Base-by-base conservation (phyloP, 345 rosid genomes). In the Lepidium aucheri region DNA sequence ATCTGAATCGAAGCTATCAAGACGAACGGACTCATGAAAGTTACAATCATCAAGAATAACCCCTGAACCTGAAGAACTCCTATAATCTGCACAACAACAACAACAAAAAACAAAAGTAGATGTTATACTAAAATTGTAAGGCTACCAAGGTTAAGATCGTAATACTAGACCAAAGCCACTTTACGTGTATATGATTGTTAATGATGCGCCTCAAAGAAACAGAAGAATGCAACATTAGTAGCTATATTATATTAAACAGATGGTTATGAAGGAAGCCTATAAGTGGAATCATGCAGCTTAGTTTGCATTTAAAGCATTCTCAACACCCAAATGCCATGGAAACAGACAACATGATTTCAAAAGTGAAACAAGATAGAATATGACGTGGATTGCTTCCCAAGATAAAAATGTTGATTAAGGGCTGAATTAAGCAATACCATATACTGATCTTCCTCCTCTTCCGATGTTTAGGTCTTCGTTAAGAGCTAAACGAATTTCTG, bases 21-120 rank as follows among this genome's bases (percentile, higher is more conserved):
- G 95, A 61, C 91, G 93, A 35, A 94, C 97, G 67, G 99, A 90
- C 84, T 90, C 97, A 78, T 94, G 99, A 73, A 94, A 94, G 75
- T 94, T 94, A 79, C 99, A 91, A 79, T 94, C 99, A 72, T 94
- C 99, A 50, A 94, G 96, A 75, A 85, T 68, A 72, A 90, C 97
- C 61, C 96, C 97, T 54, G 96, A 81, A 18, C 95, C 96, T 67
- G 78, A 59, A 50, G 96, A 86, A 80, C 88, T 86, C 82, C 88
- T 78, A 45, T 94, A 90, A 72, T 94, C 99, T 91, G 86, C 61
- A 74, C 30, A 26, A 1, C 1, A 4, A 26, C 5, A n/a, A n/a
- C n/a, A n/a, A n/a, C n/a, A n/a, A n/a, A 26, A 26, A 28, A 77
- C 45, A 73, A 30, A 51, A 78, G 69, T 58, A 67, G 6, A 9